Base-by-base conservation (phyloP, 306 rosid species). In the Purshia tridentata region DNA sequence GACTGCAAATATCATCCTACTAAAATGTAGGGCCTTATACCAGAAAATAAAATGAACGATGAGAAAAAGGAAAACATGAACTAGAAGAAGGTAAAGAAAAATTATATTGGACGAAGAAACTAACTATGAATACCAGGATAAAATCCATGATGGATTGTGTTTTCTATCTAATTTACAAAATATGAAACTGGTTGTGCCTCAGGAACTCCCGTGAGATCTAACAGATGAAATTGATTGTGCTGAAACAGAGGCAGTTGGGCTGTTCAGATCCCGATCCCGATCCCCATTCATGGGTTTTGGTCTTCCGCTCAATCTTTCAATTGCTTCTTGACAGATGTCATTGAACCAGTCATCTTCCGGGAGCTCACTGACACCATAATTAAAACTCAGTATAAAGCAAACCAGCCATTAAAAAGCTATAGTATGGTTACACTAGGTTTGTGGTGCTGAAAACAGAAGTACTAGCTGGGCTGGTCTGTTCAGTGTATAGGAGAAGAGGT, bases 281-380 rank as follows among this genome's bases (percentile, higher is more conserved):
- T 92, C 99, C 12, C 96, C 98, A 22, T 88, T 92, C 67, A 81
- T 74, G 54, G 87, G 89, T 78, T 87, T 92, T 19, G 99, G 98
- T 78, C 72, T 95, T 59, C 99, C 99, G 65, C 97, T 92, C 40
- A 92, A 78, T 77, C 98, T 90, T 74, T 90, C 97, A 65, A 88
- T 82, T 46, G 93, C 90, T 64, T 88, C 98, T 81, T 87, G 97
- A 79, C 99, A 90, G 60, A 92, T 62, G 35, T 90, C 98, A 46
- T 87, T 83, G 63, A 92, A 95, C 99, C 98, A 95, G 5, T 90
- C 99, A 82, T 95, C 99, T 69, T 90, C 98, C 37, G 98, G 98
- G 18, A 95, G 83, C 62, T 77, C 86, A 53, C 99, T 95, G 88
- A 48, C 42, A 83, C 12, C 65, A 80, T 16, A 74, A 47, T 39